A percentile compares a stretch with the other conserved stretches of the same genome.
These are phyloP conservation scores for Daucus carota DNA, from an alignment of 129 eudicot species.

Conservation along the genomic window DNA sequence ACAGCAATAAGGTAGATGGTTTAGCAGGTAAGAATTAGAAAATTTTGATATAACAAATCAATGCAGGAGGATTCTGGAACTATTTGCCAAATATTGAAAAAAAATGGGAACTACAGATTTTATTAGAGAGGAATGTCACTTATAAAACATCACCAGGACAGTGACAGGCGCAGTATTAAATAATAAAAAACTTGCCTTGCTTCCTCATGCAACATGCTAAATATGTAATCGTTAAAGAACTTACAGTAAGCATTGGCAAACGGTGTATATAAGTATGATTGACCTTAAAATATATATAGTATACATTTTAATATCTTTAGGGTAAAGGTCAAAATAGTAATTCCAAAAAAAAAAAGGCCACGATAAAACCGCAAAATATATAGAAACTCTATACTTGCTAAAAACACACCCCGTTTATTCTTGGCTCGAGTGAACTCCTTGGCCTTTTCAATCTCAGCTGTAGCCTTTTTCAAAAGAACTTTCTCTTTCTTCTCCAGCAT, in stretches of 20 bases:
- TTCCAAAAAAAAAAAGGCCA: background rate
- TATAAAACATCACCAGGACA: background rate
- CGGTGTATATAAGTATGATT: background rate
- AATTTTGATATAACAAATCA: background rate
- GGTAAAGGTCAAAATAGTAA: background rate
- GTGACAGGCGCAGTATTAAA: background rate
- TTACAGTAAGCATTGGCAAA: background rate
- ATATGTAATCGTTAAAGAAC: background rate
- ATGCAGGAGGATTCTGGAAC: background rate
- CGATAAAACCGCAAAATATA: background rate
- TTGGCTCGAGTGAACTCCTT: slow-evolving; percentile 51
- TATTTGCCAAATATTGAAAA: background rate
- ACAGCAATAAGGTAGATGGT: background rate
- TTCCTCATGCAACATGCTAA: background rate
- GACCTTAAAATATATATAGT: background rate
- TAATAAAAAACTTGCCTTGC: background rate
- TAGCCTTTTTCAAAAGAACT: slow-evolving; percentile 51
- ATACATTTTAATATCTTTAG: background rate
- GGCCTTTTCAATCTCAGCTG: slow-evolving; percentile 58
- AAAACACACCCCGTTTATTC: slow-evolving; percentile 40
- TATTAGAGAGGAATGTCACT: background rate
- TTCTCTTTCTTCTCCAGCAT: slow-evolving; percentile 63
- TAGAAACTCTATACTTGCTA: background rate
- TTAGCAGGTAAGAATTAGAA: background rate
- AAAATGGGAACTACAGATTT: background rate